Base-by-base conservation (phyloP, 179 eudicot species). In the Corrigiola litoralis region DNA sequence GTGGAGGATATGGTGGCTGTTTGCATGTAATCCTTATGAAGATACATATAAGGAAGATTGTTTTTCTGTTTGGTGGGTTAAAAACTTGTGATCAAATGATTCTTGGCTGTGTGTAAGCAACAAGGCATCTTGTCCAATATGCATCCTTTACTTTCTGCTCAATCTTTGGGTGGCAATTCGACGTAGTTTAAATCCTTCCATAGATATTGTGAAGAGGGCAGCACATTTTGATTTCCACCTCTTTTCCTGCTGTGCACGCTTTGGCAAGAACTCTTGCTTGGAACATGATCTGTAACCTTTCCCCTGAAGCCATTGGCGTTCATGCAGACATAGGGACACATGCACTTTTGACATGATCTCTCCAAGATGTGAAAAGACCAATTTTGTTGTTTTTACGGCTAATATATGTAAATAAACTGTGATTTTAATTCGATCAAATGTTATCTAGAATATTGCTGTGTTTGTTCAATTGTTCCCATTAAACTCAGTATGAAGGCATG, bases 141-240 rank as follows among this genome's bases (percentile, higher is more conserved):
- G n/a, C n/a, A 49, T 68, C 27, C 66, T 59, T 63, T 74, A 61
- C 78, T 63, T 67, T 34, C 46, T 67, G 68, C 14, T 50, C 29
- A 72, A 72, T 59, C 51, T 29, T n/a, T n/a, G n/a, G n/a, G n/a
- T n/a, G n/a, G n/a, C n/a, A n/a, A n/a, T n/a, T n/a, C n/a, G n/a
- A n/a, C n/a, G n/a, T n/a, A n/a, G n/a, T n/a, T n/a, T n/a, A n/a
- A n/a, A n/a, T n/a, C n/a, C n/a, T n/a, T n/a, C n/a, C n/a, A n/a
- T n/a, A n/a, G n/a, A n/a, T n/a, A n/a, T n/a, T n/a, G n/a, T n/a
- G n/a, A n/a, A n/a, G n/a, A n/a, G n/a, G n/a, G n/a, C n/a, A n/a
- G n/a, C n/a, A n/a, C n/a, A n/a, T n/a, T n/a, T n/a, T n/a, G n/a
- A n/a, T n/a, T n/a, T n/a, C n/a, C n/a, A n/a, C n/a, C n/a, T n/a